Evolutionary conservation across 2,329 filamentous ascomycete species (phyloP), one percentile per base, ranked within the genome.

Genomic region (Leptographium radiaticola): DNA sequence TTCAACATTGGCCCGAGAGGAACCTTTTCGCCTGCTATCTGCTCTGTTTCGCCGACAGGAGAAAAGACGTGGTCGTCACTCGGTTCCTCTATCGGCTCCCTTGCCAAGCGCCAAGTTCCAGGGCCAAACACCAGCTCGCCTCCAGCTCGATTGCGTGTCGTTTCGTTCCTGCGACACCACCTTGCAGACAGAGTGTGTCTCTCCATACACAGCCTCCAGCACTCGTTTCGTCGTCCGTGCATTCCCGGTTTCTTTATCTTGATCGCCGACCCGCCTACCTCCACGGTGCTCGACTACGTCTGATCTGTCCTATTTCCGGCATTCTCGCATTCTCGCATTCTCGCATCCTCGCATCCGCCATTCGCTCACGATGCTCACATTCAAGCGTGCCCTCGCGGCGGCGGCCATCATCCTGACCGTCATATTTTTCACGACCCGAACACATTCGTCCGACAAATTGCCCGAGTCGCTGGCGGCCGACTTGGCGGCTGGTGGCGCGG

Each of bases 351-450:
- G 9, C 18, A 11, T 12, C 42, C 20, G n/a, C 43, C 10, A 45
- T 11, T 16, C 38, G 9, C 38, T 5, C 64, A 71, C 64, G 56
- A 94, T 94, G 88, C 77, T 90, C 66, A 86, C 86, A 63, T 87
- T 87, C 65, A 80, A 83, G 64, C 84, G 86, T 69, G 86, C 86
- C 64, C 68, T 94, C 58, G 71, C 88, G 61, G 77, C 84, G 53
- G 86, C 88, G 49, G 76, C 79, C 61, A 77, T 83, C 65, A 70
- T 90, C 59, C 68, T 91, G 61, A 77, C 80, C 33, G 72, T 87
- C 63, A 74, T 90, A 69, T 82, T 83, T 70, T 70, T 91, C 58
- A 75, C 89, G 59, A 80, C 80, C 56, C 77, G 79, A 56, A 75
- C 80, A 46, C 81, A 84, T 64, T 56, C 64, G n/a, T 46, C 61